phyloP scores from a whole-genome alignment of 2,329 filamentous ascomycete species.

The Colletotrichum noveboracense region DNA sequence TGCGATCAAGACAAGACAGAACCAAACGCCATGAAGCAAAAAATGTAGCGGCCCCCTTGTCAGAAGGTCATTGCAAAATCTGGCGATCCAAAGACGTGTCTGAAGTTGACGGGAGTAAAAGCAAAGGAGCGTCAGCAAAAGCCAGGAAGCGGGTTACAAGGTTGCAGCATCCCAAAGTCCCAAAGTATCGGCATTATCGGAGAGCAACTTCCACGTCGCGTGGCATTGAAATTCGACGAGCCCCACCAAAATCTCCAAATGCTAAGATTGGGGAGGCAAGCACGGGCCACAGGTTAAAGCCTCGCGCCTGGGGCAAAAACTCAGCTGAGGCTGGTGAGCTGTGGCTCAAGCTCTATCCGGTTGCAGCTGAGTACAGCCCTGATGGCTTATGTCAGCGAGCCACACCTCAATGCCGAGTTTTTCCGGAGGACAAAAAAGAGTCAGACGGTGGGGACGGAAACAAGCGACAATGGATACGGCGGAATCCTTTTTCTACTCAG shows the following conservation, averaged over 20 bases:
- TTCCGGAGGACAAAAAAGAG: not conserved
- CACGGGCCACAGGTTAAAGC: not conserved
- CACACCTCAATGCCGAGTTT: not conserved
- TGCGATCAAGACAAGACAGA: slow-evolving; percentile 24
- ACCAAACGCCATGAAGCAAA: not conserved
- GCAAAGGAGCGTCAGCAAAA: not conserved
- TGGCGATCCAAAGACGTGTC: not conserved
- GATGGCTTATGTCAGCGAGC: not conserved
- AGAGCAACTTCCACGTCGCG: not conserved
- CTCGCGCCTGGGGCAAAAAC: not conserved
- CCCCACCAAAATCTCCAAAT: not conserved
- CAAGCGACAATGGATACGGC: slow-evolving; percentile 14
- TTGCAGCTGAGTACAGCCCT: not conserved
- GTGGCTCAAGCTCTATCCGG: not conserved
- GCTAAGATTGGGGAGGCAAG: not conserved
- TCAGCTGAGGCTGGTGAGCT: not conserved
- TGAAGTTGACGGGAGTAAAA: not conserved
- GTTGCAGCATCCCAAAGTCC: not conserved
- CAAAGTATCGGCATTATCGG: not conserved
- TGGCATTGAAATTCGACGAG: not conserved
- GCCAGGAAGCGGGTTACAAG: not conserved
- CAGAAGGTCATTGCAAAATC: not conserved
- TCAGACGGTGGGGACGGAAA: slow-evolving; percentile 13
- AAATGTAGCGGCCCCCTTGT: not conserved
- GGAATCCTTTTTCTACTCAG: slow-evolving; percentile 14